Evolutionary conservation across 2,329 filamentous ascomycete species (phyloP), one percentile per base, ranked within the genome.

Genomic region (Xylariaceae sp.): DNA sequence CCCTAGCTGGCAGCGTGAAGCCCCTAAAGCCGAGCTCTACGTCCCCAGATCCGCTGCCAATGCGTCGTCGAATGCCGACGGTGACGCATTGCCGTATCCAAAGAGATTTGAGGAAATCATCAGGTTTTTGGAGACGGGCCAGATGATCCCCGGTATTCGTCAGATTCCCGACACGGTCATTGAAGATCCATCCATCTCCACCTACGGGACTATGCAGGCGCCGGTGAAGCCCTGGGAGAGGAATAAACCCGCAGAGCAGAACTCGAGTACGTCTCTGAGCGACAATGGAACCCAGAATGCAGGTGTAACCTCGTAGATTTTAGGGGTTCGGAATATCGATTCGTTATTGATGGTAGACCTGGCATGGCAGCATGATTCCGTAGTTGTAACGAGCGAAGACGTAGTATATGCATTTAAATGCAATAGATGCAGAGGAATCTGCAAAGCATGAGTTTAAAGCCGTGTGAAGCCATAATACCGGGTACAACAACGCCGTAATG

Each of bases 41-140:
- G 57, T 73, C 10, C 57, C 68, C 30, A 72, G 65, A 58, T 62
- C 61, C n/a, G 39, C 61, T 1, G 52, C 47, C 23, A 30, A 30
- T 5, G 23, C 23, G 0, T 37, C 66, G 7, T 61, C 62, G 13
- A 61, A 60, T 50, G 55, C 65, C 0, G 67, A 63, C 39, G 72
- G 73, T 61, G 76, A 78, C 34, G 55, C 59, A 15, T 2, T 58
- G 54, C 85, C 88, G 0, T 90, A 90, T 68, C 88, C 88, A 2
- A 85, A 83, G 11, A 87, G 85, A 1, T 92, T 92, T 69, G 84
- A 87, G 4, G 83, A 90, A 62, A 90, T 92, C 44, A 84, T 91
- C 55, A 86, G 88, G 58, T 80, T 92, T 55, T 88, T 92, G 59
- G 86, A 86, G 10, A 84, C 81, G 8, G 88, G 88, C 47, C 82